phyloP scores from a whole-genome alignment of 768 basidiomycete species.

The Trametes maxima region DNA sequence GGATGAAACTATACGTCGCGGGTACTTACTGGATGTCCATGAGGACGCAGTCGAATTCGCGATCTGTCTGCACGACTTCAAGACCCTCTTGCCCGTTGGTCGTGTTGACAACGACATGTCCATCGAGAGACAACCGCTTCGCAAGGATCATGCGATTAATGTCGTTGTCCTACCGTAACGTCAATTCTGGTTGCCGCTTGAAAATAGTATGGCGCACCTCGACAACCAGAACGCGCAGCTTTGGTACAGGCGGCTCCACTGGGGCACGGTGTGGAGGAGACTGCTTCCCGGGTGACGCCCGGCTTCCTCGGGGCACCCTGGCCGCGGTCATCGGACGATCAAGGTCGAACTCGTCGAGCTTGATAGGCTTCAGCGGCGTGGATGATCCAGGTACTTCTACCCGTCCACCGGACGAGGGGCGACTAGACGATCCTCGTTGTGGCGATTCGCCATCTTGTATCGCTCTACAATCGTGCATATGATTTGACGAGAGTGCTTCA shows the following conservation, averaged over 20 bases:
- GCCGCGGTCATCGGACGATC: slow-evolving; percentile 1
- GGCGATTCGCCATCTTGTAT: too few relatives aligned
- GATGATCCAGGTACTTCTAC: slow-evolving; percentile 30
- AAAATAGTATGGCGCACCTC: slow-evolving; percentile 48
- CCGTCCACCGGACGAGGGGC: neutral
- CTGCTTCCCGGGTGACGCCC: neutral
- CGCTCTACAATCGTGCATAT: slow-evolving; percentile 3
- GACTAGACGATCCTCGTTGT: neutral
- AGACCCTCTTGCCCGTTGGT: slow-evolving; percentile 79
- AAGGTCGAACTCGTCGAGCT: slow-evolving; percentile 30
- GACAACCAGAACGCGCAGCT: slow-evolving; percentile 60
- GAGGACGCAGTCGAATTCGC: slow-evolving; percentile 68
- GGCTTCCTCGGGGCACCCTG: neutral
- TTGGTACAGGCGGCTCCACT: slow-evolving; percentile 3
- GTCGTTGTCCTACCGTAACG: slow-evolving; percentile 57
- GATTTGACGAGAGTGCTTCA: slow-evolving; percentile 44
- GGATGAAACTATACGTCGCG: neutral
- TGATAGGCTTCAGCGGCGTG: slow-evolving; percentile 39
- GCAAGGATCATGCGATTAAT: slow-evolving; percentile 73
- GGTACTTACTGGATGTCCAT: slow-evolving; percentile 80
- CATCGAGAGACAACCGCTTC: slow-evolving; percentile 66
- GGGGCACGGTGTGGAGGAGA: neutral
- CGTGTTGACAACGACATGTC: slow-evolving; percentile 63
- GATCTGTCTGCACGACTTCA: slow-evolving; percentile 57
- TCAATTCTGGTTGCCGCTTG: neutral